phyloP scores from a whole-genome alignment of 2,329 filamentous ascomycete genomes.

The Knufia petricola region DNA sequence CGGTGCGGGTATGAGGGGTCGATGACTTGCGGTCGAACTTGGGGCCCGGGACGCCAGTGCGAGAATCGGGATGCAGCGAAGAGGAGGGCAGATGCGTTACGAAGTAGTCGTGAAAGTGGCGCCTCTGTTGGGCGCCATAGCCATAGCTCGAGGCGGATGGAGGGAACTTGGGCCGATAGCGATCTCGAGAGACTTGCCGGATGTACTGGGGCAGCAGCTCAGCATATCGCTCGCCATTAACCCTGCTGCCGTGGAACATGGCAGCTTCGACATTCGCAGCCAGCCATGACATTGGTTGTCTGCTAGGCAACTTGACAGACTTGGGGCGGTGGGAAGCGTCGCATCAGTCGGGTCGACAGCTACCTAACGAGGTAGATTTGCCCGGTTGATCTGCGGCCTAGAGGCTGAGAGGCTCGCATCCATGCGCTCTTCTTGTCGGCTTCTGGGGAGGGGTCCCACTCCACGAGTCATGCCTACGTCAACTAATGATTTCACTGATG shows the following conservation, averaged over 20 bases:
- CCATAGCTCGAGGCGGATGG: neutral
- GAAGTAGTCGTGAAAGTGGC: conserved; percentile 87
- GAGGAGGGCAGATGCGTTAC: conserved; percentile 91
- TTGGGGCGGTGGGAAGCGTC: neutral
- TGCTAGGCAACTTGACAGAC: neutral
- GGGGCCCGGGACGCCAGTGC: conserved; percentile 61
- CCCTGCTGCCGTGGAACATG: conserved; percentile 18
- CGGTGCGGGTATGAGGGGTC: conserved; percentile 59
- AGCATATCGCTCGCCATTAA: conserved; percentile 17
- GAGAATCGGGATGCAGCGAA: conserved; percentile 80
- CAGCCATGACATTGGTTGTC: conserved; percentile 9
- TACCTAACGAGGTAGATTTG: neutral
- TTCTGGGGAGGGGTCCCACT: too few species aligned
- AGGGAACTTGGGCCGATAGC: conserved; percentile 3
- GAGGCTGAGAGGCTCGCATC: neutral
- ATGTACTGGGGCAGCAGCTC: conserved; percentile 30
- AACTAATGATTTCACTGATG: too few species aligned
- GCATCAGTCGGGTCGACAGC: neutral
- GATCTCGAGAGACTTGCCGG: conserved; percentile 15
- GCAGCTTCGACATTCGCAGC: conserved; percentile 9
- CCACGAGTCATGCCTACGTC: too few species aligned
- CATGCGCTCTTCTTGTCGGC: too few species aligned
- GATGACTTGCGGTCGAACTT: conserved; percentile 80
- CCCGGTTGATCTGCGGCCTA: neutral
- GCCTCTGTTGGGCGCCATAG: conserved; percentile 20